Evolutionary conservation across 768 basidiomycete genomes (phyloP), one percentile per base, ranked within the genome.

Genomic region (Lentinula sp.): DNA sequence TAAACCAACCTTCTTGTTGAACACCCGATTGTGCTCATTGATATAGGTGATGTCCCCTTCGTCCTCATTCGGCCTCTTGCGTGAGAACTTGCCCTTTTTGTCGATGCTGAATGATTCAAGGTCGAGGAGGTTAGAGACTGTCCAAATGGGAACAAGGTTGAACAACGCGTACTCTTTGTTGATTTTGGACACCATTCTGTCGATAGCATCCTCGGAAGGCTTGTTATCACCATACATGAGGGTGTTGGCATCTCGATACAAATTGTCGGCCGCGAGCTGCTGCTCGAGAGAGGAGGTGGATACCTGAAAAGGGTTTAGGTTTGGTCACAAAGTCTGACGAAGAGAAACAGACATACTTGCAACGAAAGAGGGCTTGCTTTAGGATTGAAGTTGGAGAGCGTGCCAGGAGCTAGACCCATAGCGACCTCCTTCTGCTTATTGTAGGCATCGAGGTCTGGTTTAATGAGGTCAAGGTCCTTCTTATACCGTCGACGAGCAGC

Each of bases 31-130:
- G 74, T 90, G 88, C 74, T 98, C 93, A 80, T 99, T 99, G 83
- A 99, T 99, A 72, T 98, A 99, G 5, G 95, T 98, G 73, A 99
- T 91, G 66, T 98, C 95, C 58, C 92, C 95, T 63, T 95, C 90
- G 56, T 92, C 91, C 68, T 98, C 95, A 77, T 96, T 94, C 72
- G 79, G 83, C 66, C 81, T 50, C 75, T 96, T 96, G 65, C 94
- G 82, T 43, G 91, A 94, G 77, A 93, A 93, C 69, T 91, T 95
- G 69, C 84, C 80, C 72, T 92, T 90, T 79, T 93, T 91, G 77
- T 95, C 93, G 66, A 94, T 85, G 67, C 93, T 95, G 66, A 3
- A 45, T 62, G 63, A 12, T 4, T 41, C 57, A 48, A 48, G 28
- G 2, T 28, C 28, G 28, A 28, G 28, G 28, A 28, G 66, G 46